Evolutionary conservation across 2,329 filamentous ascomycete species (phyloP), one percentile per base, ranked within the genome.

Genomic region (Calonectria pseudoturangicola): DNA sequence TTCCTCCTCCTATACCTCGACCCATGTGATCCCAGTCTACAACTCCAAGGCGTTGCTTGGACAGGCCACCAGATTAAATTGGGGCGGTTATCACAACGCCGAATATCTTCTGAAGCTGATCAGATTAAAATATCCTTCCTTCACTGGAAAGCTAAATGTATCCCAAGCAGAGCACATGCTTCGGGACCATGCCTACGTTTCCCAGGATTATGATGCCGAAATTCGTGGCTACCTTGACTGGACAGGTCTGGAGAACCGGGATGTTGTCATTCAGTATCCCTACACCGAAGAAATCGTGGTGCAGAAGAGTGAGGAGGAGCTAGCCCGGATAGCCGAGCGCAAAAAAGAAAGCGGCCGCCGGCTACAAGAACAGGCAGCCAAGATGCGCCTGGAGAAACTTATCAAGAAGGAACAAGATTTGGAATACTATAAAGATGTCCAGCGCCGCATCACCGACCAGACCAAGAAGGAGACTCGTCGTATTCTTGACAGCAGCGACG

Each of bases 371-470:
- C 97, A 99, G 84, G 97, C 97, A 0, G 96, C 96, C 12, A 98
- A 98, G 84, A 98, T 98, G 95, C 93, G 97, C 9, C 87, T 99
- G 0, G 97, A 99, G 76, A 98, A 98, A 80, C 88, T 99, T 58
- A 95, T 98, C 82, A 94, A 94, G 81, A 99, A 99, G 84, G 97
- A 99, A 85, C 92, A 98, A 81, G 96, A 98, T 82, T 87, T 98
- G 1, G 96, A 98, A 78, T 98, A 98, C 84, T 98, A 96, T 87
- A 95, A 95, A 81, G 91, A 95, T 72, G 86, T 99, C 4, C 95
- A 97, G 80, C 84, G 87, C 41, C 92, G 91, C 75, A 87, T 98
- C 12, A 89, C 88, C 2, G 92, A 93, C 28, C 91, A 94, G 77
- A 96, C 93, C 54, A 99, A 98, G 86, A 98, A 98, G 84, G 97